Base-by-base conservation (phyloP, 192 early-diverging fungal genomes). In the Coemansia sp. region DNA sequence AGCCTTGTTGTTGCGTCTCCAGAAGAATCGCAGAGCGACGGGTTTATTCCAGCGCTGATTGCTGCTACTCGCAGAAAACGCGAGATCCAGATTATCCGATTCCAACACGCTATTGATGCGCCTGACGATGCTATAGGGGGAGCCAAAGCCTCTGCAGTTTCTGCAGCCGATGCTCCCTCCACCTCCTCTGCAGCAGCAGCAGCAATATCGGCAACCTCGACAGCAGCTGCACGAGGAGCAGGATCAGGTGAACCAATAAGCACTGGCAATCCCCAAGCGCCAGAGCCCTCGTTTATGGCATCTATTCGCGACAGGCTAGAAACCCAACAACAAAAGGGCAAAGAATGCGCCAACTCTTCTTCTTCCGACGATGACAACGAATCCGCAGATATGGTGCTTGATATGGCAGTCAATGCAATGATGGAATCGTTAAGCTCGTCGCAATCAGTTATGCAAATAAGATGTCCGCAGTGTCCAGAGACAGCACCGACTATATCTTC, bases 51-150 rank as follows among this genome's bases (percentile, higher is more conserved):
- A 8, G 73, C 70, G 9, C 67, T 83, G 39, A 83, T 83, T 60
- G 72, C 81, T 1, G 81, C 76, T 0, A 64, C 76, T 4, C 65
- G 81, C n/a, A 72, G 81, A 34, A 83, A 83, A 61, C 81, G 81
- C 37, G 81, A 78, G 43, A 78, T 83, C 41, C 81, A 78, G 75
- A 83, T 83, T 34, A 64, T 83, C 51, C 62, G 66, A 48, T 75
- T 78, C 45, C 72, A 78, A 56, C 70, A 74, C 18, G 22, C 72
- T 0, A 73, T 83, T 0, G 81, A 83, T 39, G 48, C 51, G 6
- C 76, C 81, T 5, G 73, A 75, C n/a, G 75, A 64, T 9, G 76
- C 72, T 0, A 83, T 83, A 20, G 59, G 61, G 5, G 68, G 65
- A 11, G 15, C 18, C 8, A 45, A 20, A 12, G 45, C 17, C 0